phyloP scores from a whole-genome alignment of 2,329 filamentous ascomycete species.

The Cladosporium halotolerans region DNA sequence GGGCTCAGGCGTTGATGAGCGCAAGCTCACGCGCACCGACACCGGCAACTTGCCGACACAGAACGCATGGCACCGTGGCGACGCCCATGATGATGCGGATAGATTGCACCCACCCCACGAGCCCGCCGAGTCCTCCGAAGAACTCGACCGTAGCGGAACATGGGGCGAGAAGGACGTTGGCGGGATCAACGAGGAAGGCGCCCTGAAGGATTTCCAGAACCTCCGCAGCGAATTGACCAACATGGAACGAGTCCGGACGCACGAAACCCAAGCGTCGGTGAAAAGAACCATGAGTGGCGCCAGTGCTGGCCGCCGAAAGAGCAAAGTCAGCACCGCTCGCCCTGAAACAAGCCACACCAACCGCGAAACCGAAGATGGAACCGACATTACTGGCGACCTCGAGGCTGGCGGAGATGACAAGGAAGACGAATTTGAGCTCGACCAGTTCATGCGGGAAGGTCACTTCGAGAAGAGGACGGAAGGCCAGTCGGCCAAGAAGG shows the following conservation, averaged over 20 bases:
- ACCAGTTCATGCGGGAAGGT: slow-evolving; percentile 65
- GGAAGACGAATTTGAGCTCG: slow-evolving; percentile 60
- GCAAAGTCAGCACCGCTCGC: slow-evolving; percentile 15
- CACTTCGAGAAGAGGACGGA: slow-evolving; percentile 68
- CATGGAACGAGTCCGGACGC: slow-evolving; percentile 42
- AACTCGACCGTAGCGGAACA: slow-evolving; percentile 40
- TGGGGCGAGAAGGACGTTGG: slow-evolving; percentile 59
- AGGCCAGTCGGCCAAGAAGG: slow-evolving; percentile 64
- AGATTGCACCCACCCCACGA: slow-evolving; percentile 18
- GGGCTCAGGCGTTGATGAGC: slow-evolving; percentile 23
- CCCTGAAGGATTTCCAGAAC: slow-evolving; percentile 55
- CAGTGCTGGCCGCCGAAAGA: slow-evolving; percentile 13
- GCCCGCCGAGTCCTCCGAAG: slow-evolving; percentile 25
- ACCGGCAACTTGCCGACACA: slow-evolving; percentile 18
- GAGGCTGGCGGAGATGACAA: slow-evolving; percentile 43
- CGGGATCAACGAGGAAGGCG: slow-evolving; percentile 45
- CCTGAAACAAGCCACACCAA: slow-evolving; percentile 23
- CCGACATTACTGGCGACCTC: slow-evolving; percentile 31
- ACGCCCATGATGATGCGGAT: slow-evolving; percentile 18
- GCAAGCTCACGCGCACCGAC: slow-evolving; percentile 18
- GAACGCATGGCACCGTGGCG: slow-evolving; percentile 20
- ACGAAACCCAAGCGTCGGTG: slow-evolving; percentile 21
- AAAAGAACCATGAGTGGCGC: slow-evolving; percentile 14
- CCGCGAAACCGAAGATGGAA: slow-evolving; percentile 10
- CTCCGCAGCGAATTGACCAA: slow-evolving; percentile 51